Evolutionary conservation across 768 basidiomycete species (phyloP), one percentile per base, ranked within the genome.

Genomic region (Rhodotorula graminis): DNA sequence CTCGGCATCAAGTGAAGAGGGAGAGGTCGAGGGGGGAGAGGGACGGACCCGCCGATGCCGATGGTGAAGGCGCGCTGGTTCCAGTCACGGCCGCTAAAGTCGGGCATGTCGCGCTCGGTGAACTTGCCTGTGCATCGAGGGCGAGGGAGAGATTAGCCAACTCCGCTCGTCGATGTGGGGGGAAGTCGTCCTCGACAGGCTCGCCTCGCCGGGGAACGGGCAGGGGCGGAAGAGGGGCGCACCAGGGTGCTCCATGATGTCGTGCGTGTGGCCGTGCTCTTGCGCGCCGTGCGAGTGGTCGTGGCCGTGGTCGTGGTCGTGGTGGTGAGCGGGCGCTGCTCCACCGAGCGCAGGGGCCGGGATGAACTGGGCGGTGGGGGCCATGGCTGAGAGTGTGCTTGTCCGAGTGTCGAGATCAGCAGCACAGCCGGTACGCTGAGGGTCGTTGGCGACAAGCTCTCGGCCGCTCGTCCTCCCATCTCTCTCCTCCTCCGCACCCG

Each of bases 211-310:
- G 4, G 37, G 37, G 37, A 5, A 37, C 9, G 37, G 40, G 37
- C 16, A 64, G 18, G 16, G 40, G 60, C 55, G 8, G 21, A 9
- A 31, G 4, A 5, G 53, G 27, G 29, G 75, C 83, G 53, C 79
- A 89, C 94, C 94, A 69, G 93, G 85, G 82, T 96, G 85, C 66
- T 96, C 92, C 61, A 95, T 84, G 77, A 91, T 88, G 73, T 97
- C 95, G 80, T 97, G 95, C 0, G 93, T 93, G 78, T 97, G 95
- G 9, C 94, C 94, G 78, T 97, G 94, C 65, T 94, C 93, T 56
- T 84, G 57, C 55, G 73, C 60, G 25, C 72, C 81, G 67, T 73
- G 75, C 47, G 29, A 50, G 60, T 72, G 76, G 52, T 52, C 50
- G 65, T 76, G 74, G 49, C 19, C 23, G 61, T 62, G 61, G 31